Evolutionary conservation across 1,284 basidiomycete species (phyloP), one percentile per base, ranked within the genome.

Genomic region (Puccinia sorghi): DNA sequence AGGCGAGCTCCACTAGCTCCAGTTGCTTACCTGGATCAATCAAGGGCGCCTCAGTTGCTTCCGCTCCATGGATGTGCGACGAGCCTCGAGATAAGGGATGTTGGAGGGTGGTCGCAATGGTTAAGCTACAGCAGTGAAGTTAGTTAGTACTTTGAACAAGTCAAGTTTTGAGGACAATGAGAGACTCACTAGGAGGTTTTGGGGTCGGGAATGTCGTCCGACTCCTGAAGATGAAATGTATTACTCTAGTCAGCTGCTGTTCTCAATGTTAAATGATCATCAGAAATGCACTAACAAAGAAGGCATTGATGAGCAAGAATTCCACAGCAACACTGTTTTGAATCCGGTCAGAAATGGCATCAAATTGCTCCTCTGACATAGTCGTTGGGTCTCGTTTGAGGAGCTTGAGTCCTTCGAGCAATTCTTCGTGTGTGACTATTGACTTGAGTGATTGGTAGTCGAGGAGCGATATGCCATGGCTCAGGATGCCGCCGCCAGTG

Each of bases 11-110:
- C 32, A 32, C 32, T 32, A 32, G 32, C 32, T 1, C 4, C 32
- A 12, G 15, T n/a, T 56, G 48, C 76, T 71, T 20, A 78, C 67
- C 43, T 32, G 76, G 76, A 63, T 78, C 69, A 25, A 78, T 78
- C 22, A 63, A 56, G 4, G 66, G 76, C 8, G 56, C 4, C 25
- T 32, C 15, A 17, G 22, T 25, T 9, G 76, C 57, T 27, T 78
- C 67, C 27, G n/a, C 22, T n/a, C 57, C 39, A 3, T 52, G 25
- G 41, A 78, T 70, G 46, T 78, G 75, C n/a, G 57, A 46, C 37
- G 75, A 70, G 2, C 75, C 75, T 39, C 75, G 75, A 17, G 75
- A 78, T 39, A 78, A 57, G 12, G 75, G 75, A 27, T 71, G 69
- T 54, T 78, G 76, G 12, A 78, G 27, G 6, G 67, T 48, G 46